Evolutionary conservation across 306 rosid genomes (phyloP).

Genomic region (Fragaria vesca): DNA sequence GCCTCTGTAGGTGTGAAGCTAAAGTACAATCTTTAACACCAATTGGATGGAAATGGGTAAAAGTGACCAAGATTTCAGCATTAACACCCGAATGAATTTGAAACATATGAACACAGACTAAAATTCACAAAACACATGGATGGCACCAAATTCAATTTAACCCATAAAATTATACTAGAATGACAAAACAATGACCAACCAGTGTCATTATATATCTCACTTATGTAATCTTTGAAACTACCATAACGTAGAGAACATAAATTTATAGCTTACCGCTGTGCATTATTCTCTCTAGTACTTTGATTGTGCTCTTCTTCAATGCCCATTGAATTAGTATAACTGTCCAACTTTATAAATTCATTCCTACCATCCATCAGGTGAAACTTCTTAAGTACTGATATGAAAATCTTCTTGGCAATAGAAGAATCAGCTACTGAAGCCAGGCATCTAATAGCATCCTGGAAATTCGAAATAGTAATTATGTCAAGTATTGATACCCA

Average conservation of each 20-base stretch:
- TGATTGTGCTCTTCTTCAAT: constrained; percentile 34
- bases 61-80: background rate
- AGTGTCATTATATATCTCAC: background rate
- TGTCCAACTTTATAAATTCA: constrained; percentile 37
- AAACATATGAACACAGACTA: background rate
- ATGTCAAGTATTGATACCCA: background rate
- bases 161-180: background rate
- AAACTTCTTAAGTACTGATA: constrained; percentile 54
- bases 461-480: constrained; percentile 20
- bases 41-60: background rate
- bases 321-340: constrained; percentile 23
- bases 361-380: constrained; percentile 42
- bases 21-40: background rate
- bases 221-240: constrained; percentile 1
- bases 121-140: background rate
- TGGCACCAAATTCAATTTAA: background rate
- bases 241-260: background rate
- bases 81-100: background rate
- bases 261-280: constrained; percentile 46
- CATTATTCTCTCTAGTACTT: constrained; percentile 42
- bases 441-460: constrained; percentile 87
- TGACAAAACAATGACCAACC: background rate
- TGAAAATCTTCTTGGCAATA: constrained; percentile 44
- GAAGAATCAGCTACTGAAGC: constrained; percentile 80
- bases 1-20: background rate